A percentile compares a stretch with the other conserved stretches of the same genome.
Evolutionary conservation across 1,284 basidiomycete genomes (phyloP).

Genomic region (Pulveroboletus sp.): DNA sequence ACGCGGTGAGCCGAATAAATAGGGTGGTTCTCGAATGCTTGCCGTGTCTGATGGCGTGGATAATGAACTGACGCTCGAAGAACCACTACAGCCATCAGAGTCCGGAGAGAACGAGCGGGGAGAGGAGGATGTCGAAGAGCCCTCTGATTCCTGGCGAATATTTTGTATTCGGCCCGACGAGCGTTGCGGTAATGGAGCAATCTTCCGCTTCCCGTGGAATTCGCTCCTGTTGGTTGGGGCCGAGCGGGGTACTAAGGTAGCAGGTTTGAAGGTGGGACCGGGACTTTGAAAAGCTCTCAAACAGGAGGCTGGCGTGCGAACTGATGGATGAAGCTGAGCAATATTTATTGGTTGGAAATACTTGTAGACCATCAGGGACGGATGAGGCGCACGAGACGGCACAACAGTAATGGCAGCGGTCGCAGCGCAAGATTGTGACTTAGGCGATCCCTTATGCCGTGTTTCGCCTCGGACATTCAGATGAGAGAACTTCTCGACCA

Average conservation of each 20-base stretch:
- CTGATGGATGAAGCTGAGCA: background rate
- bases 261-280: background rate
- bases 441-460: background rate
- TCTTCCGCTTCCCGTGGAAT: constrained; percentile 5
- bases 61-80: background rate
- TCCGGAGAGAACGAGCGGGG: constrained; percentile 3
- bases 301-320: background rate
- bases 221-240: background rate
- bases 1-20: background rate
- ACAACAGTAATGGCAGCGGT: constrained; percentile 20
- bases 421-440: constrained; percentile 2
- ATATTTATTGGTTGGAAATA: background rate
- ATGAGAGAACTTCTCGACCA: constrained; percentile 14
- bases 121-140: constrained; percentile 5
- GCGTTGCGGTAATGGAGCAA: constrained; percentile 5
- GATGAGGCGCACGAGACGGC: constrained; percentile 20
- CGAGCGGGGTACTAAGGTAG: constrained; percentile 12
- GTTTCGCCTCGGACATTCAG: constrained; percentile 15
- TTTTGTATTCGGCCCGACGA: constrained; percentile 3
- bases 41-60: background rate
- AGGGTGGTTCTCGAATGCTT: background rate
- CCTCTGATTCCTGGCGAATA: constrained; percentile 5
- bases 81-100: constrained; percentile 3
- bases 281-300: constrained; percentile 6
- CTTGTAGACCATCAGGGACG: constrained; percentile 7